Percentiles rank a stretch among this genome's conserved stretches.
Conservation (phyloP, 306 rosid species). For the Casuarina cunninghamiana region DNA sequence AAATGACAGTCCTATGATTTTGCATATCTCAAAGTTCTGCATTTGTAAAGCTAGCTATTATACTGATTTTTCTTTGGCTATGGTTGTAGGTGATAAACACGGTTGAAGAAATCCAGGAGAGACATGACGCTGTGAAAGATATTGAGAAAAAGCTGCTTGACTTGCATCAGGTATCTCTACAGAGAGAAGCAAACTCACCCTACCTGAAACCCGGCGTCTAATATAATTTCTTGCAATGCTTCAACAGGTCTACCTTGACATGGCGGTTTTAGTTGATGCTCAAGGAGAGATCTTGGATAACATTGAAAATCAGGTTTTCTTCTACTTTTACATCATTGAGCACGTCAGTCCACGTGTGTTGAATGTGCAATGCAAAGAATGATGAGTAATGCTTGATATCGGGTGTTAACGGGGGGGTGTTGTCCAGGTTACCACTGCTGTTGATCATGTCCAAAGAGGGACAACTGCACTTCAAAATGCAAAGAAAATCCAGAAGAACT, state of each 20-base stretch:
- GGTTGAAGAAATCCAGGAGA: conserved; percentile 93
- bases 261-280: conserved; percentile 95
- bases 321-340: conserved; percentile 15
- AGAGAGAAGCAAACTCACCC: neutral
- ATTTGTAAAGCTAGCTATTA: neutral
- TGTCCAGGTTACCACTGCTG: conserved; percentile 73
- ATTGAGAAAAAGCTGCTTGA: conserved; percentile 93
- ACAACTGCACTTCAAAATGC: conserved; percentile 74
- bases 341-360: conserved; percentile 22
- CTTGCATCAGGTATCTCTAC: conserved; percentile 77
- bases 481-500: conserved; percentile 84
- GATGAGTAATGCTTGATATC: conserved; percentile 30
- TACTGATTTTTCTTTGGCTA: neutral
- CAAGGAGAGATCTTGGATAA: conserved; percentile 90
- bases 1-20: neutral
- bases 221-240: conserved; percentile 9
- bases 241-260: conserved; percentile 82
- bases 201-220: conserved; percentile 13
- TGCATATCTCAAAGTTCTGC: conserved; percentile 8
- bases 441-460: conserved; percentile 79
- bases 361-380: conserved; percentile 13
- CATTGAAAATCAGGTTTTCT: conserved; percentile 92
- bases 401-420: conserved; percentile 41
- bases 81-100: conserved; percentile 71
- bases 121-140: conserved; percentile 89